Conservation (phyloP, 495 filamentous ascomycete genomes). For the Daldinia bambusicola region DNA sequence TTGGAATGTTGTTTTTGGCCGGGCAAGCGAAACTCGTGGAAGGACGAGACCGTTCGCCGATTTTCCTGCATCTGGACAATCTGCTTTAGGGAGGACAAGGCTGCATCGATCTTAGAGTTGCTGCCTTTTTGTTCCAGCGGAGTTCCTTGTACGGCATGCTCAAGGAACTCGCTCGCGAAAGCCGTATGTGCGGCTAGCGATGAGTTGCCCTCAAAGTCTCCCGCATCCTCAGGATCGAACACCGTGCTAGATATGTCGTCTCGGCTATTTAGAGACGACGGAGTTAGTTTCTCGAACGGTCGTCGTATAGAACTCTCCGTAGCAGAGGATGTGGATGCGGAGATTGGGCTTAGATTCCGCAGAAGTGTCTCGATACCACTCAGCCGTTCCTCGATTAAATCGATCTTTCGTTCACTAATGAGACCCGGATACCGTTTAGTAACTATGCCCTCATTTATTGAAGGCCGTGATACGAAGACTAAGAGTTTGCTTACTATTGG, state of each 20-base stretch:
- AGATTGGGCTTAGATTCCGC: conserved; percentile 50
- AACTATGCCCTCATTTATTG: background rate
- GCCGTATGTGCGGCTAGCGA: conserved; percentile 70
- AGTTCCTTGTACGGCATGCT: conserved; percentile 66
- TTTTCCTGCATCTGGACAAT: conserved; percentile 62
- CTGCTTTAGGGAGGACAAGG: conserved; percentile 66
- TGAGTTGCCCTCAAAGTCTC: conserved; percentile 69
- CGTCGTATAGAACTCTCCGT: conserved; percentile 18
- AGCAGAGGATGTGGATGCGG: conserved; percentile 23
- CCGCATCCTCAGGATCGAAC: conserved; percentile 52
- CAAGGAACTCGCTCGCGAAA: conserved; percentile 70
- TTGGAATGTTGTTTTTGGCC: conserved; percentile 56
- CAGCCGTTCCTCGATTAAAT: conserved; percentile 71
- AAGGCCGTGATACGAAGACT: background rate
- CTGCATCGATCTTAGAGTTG: conserved; percentile 64
- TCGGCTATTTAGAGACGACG: conserved; percentile 17
- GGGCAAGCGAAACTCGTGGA: conserved; percentile 56
- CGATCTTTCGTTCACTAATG: conserved; percentile 74
- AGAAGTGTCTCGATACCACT: conserved; percentile 67
- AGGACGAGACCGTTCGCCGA: conserved; percentile 43
- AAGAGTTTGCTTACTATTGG: conserved; percentile 66
- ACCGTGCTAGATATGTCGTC: conserved; percentile 43
- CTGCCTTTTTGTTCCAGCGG: conserved; percentile 54
- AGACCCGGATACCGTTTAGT: conserved; percentile 4
- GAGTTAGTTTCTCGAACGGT: conserved; percentile 25